Evolutionary conservation across 345 rosid genomes (phyloP).

Genomic region (Physaria fendleri): DNA sequence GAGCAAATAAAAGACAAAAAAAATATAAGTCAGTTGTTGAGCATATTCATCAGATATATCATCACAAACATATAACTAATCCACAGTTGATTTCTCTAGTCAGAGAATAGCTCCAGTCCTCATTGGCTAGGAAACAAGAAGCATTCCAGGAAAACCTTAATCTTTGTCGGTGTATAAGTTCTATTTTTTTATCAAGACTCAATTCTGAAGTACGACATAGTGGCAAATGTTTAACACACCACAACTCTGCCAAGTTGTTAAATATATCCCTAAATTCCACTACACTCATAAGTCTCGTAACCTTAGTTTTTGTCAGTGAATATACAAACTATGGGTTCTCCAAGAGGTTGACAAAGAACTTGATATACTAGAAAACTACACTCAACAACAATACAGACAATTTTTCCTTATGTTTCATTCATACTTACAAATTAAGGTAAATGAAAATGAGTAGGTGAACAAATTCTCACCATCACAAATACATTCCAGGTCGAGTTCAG

Average conservation of each 20-base stretch:
- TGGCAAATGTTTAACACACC: not conserved
- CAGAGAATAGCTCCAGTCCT: not conserved
- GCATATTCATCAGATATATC: not conserved
- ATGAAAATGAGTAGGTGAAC: not conserved
- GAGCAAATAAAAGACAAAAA: not conserved
- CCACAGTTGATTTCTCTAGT: slow-evolving; percentile 1
- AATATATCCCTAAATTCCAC: not conserved
- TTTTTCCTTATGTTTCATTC: not conserved
- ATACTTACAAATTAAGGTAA: not conserved
- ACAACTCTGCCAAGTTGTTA: not conserved
- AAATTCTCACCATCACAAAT: slow-evolving; percentile 68
- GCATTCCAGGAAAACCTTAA: not conserved
- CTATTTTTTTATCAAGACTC: not conserved
- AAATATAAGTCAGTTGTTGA: not conserved
- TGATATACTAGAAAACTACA: not conserved
- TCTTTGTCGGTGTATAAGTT: not conserved
- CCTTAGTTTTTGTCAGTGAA: not conserved
- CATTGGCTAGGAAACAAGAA: slow-evolving; percentile 2
- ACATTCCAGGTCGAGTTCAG: slow-evolving; percentile 46
- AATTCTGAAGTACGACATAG: not conserved
- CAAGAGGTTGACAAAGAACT: not conserved
- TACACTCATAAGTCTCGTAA: not conserved
- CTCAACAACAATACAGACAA: not conserved
- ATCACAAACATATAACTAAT: not conserved
- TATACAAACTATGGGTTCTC: not conserved